Conservation (phyloP, 345 rosid genomes). For the Salix brachista region DNA sequence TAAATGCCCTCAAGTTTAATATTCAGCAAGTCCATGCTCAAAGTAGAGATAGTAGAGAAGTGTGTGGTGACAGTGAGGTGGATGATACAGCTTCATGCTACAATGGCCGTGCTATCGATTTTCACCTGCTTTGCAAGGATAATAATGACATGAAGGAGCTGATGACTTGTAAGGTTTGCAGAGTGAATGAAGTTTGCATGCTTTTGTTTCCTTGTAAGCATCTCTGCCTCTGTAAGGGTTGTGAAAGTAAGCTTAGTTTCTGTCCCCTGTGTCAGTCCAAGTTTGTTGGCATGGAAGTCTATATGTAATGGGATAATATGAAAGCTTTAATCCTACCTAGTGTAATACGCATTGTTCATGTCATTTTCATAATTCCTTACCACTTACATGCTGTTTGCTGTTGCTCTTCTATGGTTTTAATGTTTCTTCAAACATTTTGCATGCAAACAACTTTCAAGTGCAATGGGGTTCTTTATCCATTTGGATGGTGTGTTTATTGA, state of each 20-base stretch:
- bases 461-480: neutral
- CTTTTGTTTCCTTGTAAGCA: conserved; percentile 91
- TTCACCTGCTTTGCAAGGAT: conserved; percentile 47
- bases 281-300: conserved; percentile 76
- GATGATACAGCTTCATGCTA: conserved; percentile 86
- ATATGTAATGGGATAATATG: conserved; percentile 42
- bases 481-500: neutral
- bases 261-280: conserved; percentile 86
- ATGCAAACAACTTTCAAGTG: neutral
- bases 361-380: conserved; percentile 13
- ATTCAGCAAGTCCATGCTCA: conserved; percentile 66
- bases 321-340: conserved; percentile 18
- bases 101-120: conserved; percentile 47
- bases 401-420: neutral
- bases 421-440: neutral
- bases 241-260: conserved; percentile 76
- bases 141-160: conserved; percentile 32
- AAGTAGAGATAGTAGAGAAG: conserved; percentile 70
- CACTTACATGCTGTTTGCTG: neutral
- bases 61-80: conserved; percentile 89
- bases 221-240: conserved; percentile 84
- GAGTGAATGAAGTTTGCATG: conserved; percentile 69
- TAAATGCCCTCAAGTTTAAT: conserved; percentile 56
- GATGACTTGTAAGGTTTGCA: conserved; percentile 74
- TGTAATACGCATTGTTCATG: conserved; percentile 17